Conservation (phyloP, 2,329 filamentous ascomycete species). For the Aureobasidium sp. region DNA sequence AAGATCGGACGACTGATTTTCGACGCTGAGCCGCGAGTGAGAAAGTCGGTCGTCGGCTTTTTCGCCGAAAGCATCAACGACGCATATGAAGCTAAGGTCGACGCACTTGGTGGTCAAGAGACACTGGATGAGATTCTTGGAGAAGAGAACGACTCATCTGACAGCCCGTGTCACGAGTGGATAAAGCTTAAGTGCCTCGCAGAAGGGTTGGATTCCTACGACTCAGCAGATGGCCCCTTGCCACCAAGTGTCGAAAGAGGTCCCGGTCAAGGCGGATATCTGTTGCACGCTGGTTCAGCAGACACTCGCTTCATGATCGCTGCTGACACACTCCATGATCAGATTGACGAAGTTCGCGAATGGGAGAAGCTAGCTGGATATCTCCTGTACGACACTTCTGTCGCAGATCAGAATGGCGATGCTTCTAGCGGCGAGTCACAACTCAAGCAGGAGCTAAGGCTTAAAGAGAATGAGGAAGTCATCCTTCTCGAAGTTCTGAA, state of each 20-base stretch:
- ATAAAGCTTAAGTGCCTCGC: conserved; percentile 85
- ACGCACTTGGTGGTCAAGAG: conserved; percentile 76
- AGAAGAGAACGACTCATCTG: conserved; percentile 55
- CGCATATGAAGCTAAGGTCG: conserved; percentile 66
- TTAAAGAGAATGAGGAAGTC: conserved; percentile 67
- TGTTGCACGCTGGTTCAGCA: conserved; percentile 54
- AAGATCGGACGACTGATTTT: conserved; percentile 80
- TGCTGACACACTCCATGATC: conserved; percentile 75
- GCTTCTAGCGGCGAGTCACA: conserved; percentile 52
- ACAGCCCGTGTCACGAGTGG: conserved; percentile 66
- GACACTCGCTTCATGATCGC: conserved; percentile 82
- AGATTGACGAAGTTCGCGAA: conserved; percentile 67
- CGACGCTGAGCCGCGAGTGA: conserved; percentile 73
- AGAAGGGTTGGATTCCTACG: conserved; percentile 74
- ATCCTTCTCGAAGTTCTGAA: conserved; percentile 82
- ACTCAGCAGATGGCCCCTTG: conserved; percentile 49
- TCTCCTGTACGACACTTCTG: conserved; percentile 82
- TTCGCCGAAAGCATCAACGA: conserved; percentile 84
- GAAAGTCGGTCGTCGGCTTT: conserved; percentile 82
- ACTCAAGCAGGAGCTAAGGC: conserved; percentile 64
- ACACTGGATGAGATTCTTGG: conserved; percentile 68
- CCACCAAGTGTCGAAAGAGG: conserved; percentile 38
- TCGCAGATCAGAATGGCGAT: conserved; percentile 40
- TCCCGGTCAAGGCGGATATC: conserved; percentile 25
- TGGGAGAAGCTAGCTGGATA: conserved; percentile 90